phyloP scores from a whole-genome alignment of 345 rosid species.

The Populus euphratica region DNA sequence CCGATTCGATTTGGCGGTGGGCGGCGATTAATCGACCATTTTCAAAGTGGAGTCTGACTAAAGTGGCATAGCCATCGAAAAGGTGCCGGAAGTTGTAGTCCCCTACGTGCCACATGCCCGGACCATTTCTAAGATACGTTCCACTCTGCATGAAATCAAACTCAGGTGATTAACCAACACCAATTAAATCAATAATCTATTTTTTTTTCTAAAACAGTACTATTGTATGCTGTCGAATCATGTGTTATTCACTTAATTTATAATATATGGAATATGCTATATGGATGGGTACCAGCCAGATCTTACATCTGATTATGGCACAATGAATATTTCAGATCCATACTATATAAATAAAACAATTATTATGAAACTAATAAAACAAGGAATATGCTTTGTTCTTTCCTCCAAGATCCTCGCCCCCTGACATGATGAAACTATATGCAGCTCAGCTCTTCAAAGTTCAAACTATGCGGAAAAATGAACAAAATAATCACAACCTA shows the following conservation, averaged over 20 bases:
- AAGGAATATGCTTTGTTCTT: not conserved
- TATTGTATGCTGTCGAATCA: not conserved
- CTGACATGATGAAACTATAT: not conserved
- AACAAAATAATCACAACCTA: not conserved
- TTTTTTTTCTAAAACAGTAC: no score
- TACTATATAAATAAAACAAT: no score
- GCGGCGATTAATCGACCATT: slow-evolving; percentile 61
- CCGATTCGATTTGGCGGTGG: slow-evolving; percentile 84
- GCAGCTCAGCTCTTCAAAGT: not conserved
- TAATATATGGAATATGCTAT: not conserved
- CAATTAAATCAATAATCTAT: not conserved
- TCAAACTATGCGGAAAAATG: not conserved
- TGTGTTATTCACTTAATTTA: not conserved
- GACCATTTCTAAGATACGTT: slow-evolving; percentile 89
- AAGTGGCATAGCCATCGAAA: slow-evolving; percentile 85
- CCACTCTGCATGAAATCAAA: slow-evolving; percentile 64
- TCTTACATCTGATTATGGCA: not conserved
- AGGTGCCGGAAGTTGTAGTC: slow-evolving; percentile 89
- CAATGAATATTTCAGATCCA: not conserved
- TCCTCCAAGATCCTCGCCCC: not conserved
- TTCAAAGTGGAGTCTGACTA: slow-evolving; percentile 66
- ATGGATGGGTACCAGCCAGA: not conserved
- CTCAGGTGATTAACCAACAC: not conserved
- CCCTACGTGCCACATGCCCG: slow-evolving; percentile 82
- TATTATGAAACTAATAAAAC: not conserved